Base-by-base conservation (phyloP, 2,329 filamentous ascomycete genomes). In the Aureobasidium sp. region DNA sequence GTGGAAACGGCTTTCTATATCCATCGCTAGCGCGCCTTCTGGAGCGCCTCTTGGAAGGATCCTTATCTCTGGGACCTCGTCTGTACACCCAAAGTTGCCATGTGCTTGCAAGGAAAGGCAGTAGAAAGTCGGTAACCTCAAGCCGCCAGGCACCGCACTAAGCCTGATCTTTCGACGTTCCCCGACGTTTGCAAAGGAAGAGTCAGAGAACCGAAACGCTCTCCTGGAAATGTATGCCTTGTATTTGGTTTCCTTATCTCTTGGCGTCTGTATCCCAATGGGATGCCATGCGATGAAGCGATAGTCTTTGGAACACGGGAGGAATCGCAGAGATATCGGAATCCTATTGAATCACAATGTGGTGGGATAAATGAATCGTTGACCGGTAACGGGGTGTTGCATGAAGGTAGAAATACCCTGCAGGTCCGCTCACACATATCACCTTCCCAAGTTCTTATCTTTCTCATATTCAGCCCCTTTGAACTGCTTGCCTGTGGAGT, bases 361-460 rank as follows among this genome's bases (percentile, higher is more conserved):
- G 45, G 34, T 30, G n/a, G 16, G 27, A 42, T 49, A 50, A 27
- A 59, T 34, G 57, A 59, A 27, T 1, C n/a, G 45, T 42, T 59
- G 34, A 59, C 41, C 57, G 44, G 34, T 50, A 49, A 49, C 44
- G 57, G 57, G 57, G 57, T 49, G 25, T 41, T 41, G 45, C 37
- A 45, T 36, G 44, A 34, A 37, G 44, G 45, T 59, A 59, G 57
- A 59, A 59, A 59, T 59, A 59, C 45, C 45, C 34, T 50, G 44
- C 45, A 49, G 39, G 45, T 50, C 57, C 45, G 11, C 57, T 32
- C 45, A 9, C 27, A 25, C 57, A 59, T 32, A 48, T 50, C 44
- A 50, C 32, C 36, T 50, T 50, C 8, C 29, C 16, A 27, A 27
- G 42, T 47, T n/a, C 34, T 48, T 48, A 29, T 37, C 4, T 30